phyloP scores from a whole-genome alignment of 192 early-diverging fungal species.

The Geosiphon pyriformis region DNA sequence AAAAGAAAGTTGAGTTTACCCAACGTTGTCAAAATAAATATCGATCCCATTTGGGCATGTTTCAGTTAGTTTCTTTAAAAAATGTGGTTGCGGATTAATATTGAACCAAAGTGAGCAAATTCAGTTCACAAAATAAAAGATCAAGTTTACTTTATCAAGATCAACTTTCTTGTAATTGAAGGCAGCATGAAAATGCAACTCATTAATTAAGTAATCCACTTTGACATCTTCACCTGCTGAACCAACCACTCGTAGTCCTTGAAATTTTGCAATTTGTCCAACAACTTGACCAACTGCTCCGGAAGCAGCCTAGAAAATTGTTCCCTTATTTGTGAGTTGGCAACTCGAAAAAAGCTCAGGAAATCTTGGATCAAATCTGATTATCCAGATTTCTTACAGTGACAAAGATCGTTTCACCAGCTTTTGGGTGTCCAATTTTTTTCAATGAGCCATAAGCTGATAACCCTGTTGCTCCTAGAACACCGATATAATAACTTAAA shows the following conservation, averaged over 20 bases:
- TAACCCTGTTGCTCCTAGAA: slow-evolving; percentile 62
- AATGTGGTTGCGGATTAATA: slow-evolving; percentile 44
- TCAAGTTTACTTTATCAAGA: slow-evolving; percentile 48
- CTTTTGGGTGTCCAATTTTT: slow-evolving; percentile 68
- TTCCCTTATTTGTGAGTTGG: background rate
- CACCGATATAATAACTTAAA: slow-evolving; percentile 22
- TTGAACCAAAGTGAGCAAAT: too few relatives aligned
- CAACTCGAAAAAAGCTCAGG: background rate
- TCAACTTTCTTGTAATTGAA: slow-evolving; percentile 81
- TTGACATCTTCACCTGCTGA: slow-evolving; percentile 73
- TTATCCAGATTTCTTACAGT: slow-evolving; percentile 25
- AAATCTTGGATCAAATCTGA: background rate
- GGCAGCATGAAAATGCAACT: slow-evolving; percentile 64
- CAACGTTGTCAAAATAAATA: slow-evolving; percentile 82
- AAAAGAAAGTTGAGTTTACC: slow-evolving; percentile 11
- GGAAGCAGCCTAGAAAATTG: slow-evolving; percentile 56
- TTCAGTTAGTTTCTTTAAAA: slow-evolving; percentile 47
- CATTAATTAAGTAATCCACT: slow-evolving; percentile 53
- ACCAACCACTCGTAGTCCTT: slow-evolving; percentile 69
- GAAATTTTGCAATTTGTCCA: slow-evolving; percentile 73
- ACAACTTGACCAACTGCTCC: slow-evolving; percentile 69
- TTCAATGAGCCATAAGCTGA: slow-evolving; percentile 39
- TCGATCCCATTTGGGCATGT: slow-evolving; percentile 76
- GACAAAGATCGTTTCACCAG: slow-evolving; percentile 82
- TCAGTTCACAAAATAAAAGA: too few relatives aligned